Percentiles rank a stretch among this genome's conserved stretches.
phyloP scores from a whole-genome alignment of 2,329 filamentous ascomycete genomes.

The Colletotrichum godetiae region DNA sequence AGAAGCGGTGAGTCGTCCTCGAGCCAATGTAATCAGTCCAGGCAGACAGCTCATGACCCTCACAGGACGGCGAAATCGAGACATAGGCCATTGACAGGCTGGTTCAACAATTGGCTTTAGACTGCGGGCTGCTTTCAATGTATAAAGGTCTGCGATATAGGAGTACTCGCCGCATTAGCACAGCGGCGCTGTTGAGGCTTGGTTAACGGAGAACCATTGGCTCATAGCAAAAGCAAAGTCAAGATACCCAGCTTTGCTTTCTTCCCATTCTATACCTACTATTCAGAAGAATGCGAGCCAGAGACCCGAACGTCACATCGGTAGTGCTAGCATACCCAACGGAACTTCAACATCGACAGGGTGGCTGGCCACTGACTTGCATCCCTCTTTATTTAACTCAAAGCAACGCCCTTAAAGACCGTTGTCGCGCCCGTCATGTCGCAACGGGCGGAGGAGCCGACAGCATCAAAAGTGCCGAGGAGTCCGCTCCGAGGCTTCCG shows the following conservation, averaged over 20 bases:
- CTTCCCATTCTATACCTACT: too few species aligned
- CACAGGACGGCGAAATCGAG: not conserved
- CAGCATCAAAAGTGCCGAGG: not conserved
- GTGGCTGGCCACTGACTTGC: not conserved
- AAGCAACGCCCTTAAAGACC: too few species aligned
- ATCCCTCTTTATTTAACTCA: too few species aligned
- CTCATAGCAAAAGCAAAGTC: not conserved
- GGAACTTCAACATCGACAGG: not conserved
- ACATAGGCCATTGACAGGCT: slow-evolving; percentile 8
- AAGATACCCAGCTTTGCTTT: not conserved
- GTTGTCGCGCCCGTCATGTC: not conserved
- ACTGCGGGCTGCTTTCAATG: not conserved
- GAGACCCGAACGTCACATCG: not conserved
- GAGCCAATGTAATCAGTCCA: too few species aligned
- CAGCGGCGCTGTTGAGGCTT: not conserved
- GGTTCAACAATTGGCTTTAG: slow-evolving; percentile 8
- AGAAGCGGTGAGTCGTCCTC: not conserved
- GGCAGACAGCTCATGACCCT: not conserved
- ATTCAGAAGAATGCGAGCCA: not conserved
- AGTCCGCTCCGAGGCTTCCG: slow-evolving; percentile 10
- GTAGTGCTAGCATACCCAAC: too few species aligned
- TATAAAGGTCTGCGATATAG: not conserved
- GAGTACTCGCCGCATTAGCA: too few species aligned
- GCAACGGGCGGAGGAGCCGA: too few species aligned
- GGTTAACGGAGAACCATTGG: not conserved